Base-by-base conservation (phyloP, 1,284 basidiomycete species). In the Heimioporus punctisporus region DNA sequence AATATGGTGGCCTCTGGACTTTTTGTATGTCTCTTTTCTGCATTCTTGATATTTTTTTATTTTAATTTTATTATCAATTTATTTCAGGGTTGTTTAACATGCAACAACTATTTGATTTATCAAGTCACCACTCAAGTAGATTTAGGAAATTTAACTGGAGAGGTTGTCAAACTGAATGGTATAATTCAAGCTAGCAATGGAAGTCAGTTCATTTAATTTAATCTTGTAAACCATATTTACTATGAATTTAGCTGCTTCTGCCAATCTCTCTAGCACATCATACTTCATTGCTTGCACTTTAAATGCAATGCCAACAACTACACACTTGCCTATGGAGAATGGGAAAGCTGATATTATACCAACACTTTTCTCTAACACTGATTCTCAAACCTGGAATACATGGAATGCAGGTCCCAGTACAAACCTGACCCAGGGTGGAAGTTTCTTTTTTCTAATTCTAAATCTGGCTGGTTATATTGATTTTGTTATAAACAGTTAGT, bases 231-330 rank as follows among this genome's bases (percentile, higher is more conserved):
- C 19, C 9, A 31, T 31, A 31, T 37, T 37, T 7, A 37, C 10
- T 37, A 31, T 37, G 19, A 6, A 6, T 21, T 37, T 26, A 48
- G 46, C 24, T 10, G 8, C 24, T 39, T 15, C 6, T 27, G 10
- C 15, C 11, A 54, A 37, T 14, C 9, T 47, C 26, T 31, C 55
- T n/a, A n/a, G n/a, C 12, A 42, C 7, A 12, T 46, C 41, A 21
- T 60, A 57, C 34, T 53, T 50, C 44, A 34, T 51, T 8, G 48
- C 46, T 31, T 60, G 59, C 23, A 48, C 47, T 19, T 15, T 60
- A 4, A 42, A 43, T 45, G 19, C 50, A 30, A 31, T 21, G 31
- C 25, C 48, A 39, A 5, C 43, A 23, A 2, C 14, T 4, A 7
- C 27, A 2, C 8, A 50, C 5, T 19, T 58, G 6, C 15, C 46